Evolutionary conservation across 768 basidiomycete species (phyloP).

Genomic region (Dendrothele bispora): DNA sequence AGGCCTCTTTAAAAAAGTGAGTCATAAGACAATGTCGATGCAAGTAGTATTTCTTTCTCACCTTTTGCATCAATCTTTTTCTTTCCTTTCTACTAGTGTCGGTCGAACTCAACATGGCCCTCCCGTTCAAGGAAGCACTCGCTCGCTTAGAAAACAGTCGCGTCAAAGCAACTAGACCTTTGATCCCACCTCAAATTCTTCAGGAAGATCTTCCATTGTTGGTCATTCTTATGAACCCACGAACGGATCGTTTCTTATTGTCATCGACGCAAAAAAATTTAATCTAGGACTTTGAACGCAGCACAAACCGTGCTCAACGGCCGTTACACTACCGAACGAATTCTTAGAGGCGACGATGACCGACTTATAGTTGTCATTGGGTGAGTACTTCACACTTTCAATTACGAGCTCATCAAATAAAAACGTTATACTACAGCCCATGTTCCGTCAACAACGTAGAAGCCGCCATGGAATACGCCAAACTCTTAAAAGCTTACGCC

Average conservation of each 20-base stretch:
- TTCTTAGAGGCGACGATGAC: conserved; percentile 87
- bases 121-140: conserved; percentile 79
- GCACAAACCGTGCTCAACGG: conserved; percentile 92
- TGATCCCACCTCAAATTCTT: conserved; percentile 94
- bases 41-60: no score
- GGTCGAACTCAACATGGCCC: conserved; percentile 58
- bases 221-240: conserved; percentile 20
- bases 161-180: conserved; percentile 82
- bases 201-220: conserved; percentile 92
- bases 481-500: conserved; percentile 75
- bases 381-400: conserved; percentile 37
- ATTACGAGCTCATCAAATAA: background rate
- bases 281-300: conserved; percentile 64
- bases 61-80: no score
- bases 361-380: conserved; percentile 90
- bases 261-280: conserved; percentile 9
- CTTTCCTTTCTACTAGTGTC: conserved; percentile 35
- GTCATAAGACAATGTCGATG: no score
- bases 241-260: conserved; percentile 7
- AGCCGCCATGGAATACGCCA: conserved; percentile 86
- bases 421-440: conserved; percentile 49
- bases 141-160: conserved; percentile 82
- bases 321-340: conserved; percentile 71
- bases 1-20: no score
- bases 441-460: conserved; percentile 94